Evolutionary conservation across 1,284 basidiomycete genomes (phyloP).

Genomic region (Austroboletus sp.): DNA sequence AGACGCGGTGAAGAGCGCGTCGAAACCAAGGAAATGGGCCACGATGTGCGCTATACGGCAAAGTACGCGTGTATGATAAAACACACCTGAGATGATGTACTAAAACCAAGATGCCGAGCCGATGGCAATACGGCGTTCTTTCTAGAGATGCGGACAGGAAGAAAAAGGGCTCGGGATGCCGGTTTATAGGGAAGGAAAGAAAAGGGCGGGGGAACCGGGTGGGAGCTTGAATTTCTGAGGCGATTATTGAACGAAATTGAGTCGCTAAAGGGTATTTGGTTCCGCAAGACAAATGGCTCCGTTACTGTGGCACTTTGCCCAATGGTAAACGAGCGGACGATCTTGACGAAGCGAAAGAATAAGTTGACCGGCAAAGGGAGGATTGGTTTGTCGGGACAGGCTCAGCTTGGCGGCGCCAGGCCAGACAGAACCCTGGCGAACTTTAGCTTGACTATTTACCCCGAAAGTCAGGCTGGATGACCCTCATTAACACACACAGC

Average conservation of each 20-base stretch:
- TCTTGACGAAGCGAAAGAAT: conserved; percentile 20
- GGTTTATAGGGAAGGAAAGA: conserved; percentile 19
- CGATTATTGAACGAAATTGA: conserved; percentile 35
- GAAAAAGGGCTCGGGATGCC: conserved; percentile 13
- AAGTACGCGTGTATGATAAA: conserved; percentile 36
- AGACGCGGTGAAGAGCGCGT: conserved; percentile 31
- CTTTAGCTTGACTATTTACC: conserved; percentile 28
- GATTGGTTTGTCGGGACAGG: conserved; percentile 24
- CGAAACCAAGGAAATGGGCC: conserved; percentile 21
- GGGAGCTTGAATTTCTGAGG: conserved; percentile 30
- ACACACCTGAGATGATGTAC: conserved; percentile 34
- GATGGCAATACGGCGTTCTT: conserved; percentile 11
- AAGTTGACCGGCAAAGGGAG: conserved; percentile 12
- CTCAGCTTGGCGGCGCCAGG: conserved; percentile 28
- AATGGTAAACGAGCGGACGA: conserved; percentile 25
- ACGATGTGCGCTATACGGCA: conserved; percentile 30
- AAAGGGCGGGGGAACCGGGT: conserved; percentile 22
- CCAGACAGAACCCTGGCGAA: conserved; percentile 31
- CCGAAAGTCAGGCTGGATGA: conserved; percentile 29
- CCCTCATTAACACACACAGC: conserved; percentile 37
- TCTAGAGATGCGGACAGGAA: conserved; percentile 14
- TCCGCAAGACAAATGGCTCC: conserved; percentile 33
- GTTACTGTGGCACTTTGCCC: conserved; percentile 25
- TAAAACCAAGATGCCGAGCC: conserved; percentile 22
- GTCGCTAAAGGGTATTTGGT: conserved; percentile 34